Conservation (phyloP, 164 flowering plant genomes). For the Tetracentron sinense region DNA sequence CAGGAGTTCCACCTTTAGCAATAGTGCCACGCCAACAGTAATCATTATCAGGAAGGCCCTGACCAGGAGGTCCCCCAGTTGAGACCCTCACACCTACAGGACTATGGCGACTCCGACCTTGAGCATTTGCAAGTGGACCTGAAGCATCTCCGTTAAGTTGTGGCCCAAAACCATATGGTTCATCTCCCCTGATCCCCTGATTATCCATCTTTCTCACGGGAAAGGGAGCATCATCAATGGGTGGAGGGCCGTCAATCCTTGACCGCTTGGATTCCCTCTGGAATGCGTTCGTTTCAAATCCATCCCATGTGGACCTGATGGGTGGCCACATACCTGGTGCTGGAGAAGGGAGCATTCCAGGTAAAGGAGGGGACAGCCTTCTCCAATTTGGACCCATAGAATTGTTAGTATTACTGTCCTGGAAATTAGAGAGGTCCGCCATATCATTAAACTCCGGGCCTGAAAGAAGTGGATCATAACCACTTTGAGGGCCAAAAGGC, state of each 20-base stretch:
- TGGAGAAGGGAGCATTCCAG: constrained; percentile 49
- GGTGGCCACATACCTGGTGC: constrained; percentile 36
- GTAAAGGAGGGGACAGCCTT: constrained; percentile 53
- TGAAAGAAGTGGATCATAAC: constrained; percentile 40
- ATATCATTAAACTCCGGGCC: constrained; percentile 53
- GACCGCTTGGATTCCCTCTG: constrained; percentile 76
- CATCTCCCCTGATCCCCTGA: constrained; percentile 31
- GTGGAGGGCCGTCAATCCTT: constrained; percentile 49
- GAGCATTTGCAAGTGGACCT: constrained; percentile 26
- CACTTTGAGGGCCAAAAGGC: constrained; percentile 54
- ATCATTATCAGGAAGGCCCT: constrained; percentile 43
- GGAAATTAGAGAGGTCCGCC: constrained; percentile 26
- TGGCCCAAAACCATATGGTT: constrained; percentile 32
- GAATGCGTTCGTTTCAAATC: constrained; percentile 48
- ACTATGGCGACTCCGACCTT: constrained; percentile 32
- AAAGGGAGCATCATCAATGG: constrained; percentile 35
- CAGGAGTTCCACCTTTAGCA: constrained; percentile 96
- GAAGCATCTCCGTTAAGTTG: constrained; percentile 28
- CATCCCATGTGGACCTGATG: constrained; percentile 62
- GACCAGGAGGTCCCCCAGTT: constrained; percentile 29
- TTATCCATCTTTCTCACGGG: constrained; percentile 37
- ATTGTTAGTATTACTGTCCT: constrained; percentile 27
- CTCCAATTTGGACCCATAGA: constrained; percentile 52
- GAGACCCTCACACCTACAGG: constrained; percentile 29
- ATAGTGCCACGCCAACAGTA: constrained; percentile 86